Evolutionary conservation across 2,329 filamentous ascomycete species (phyloP), one percentile per base, ranked within the genome.

Genomic region (Ambrosiella xylebori): DNA sequence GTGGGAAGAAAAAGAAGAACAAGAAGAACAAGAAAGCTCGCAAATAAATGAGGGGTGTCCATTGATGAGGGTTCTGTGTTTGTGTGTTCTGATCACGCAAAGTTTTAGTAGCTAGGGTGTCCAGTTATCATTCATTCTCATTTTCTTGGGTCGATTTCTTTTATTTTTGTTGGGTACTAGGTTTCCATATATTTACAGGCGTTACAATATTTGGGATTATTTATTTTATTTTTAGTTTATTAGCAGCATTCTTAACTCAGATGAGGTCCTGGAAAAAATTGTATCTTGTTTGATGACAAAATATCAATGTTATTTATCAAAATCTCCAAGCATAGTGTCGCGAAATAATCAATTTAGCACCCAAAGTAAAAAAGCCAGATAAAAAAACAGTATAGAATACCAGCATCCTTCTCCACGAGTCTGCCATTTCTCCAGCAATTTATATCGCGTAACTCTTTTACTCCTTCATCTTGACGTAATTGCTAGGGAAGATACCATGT

Each of bases 401-500:
- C n/a, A 2, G 4, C 19, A 13, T 15, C 7, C 44, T 8, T 47
- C 11, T 2, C 19, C 5, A 52, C 13, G 57, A 51, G 27, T 35
- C 11, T 54, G 5, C 9, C 13, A 17, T 12, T 9, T 27, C 27
- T 45, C 7, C 9, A 50, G 44, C 61, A 56, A 59, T 61, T 64
- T 61, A 9, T 12, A 49, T 11, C 8, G 17, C n/a, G 5, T 36
- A 19, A 27, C 8, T 2, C 47, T 13, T 60, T 61, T 63, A 78
- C 64, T 78, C 73, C 68, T 73, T 78, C 79, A 84, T 81, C 67
- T 84, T 81, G 63, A 85, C 81, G 62, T 85, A 85, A 67, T 84
- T 84, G 69, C 87, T 93, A 0, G 93, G 93, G 71, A 98, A 98
- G 63, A 96, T 95, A 41, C 93, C 93, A 58, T 90, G 86, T 64